Conservation (phyloP, 1,139 yeast genomes). For the Pichia kudriavzevii region DNA sequence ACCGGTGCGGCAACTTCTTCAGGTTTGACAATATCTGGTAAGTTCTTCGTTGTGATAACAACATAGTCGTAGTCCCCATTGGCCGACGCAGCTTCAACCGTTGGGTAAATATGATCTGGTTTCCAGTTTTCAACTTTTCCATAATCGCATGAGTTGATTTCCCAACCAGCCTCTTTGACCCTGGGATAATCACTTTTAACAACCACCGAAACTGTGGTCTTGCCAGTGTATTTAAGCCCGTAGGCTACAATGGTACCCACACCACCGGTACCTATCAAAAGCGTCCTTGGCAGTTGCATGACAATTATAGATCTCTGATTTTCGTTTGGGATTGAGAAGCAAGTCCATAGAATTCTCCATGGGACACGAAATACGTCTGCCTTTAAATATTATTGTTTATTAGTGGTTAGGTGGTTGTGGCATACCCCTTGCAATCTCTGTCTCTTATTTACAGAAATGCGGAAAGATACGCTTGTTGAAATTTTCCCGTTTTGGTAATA, state of each 20-base stretch:
- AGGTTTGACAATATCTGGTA: conserved; percentile 26
- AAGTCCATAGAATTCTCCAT: too few species aligned
- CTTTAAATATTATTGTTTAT: too few species aligned
- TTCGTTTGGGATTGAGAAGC: too few species aligned
- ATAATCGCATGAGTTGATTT: conserved; percentile 43
- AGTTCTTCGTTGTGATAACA: conserved; percentile 25
- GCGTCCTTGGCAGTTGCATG: conserved; percentile 27
- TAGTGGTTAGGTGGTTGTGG: too few species aligned
- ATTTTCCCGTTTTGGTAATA: too few species aligned
- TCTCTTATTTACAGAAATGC: too few species aligned
- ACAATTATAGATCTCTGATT: too few species aligned
- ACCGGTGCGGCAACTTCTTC: conserved; percentile 46
- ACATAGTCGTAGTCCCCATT: conserved; percentile 39
- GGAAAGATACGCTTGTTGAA: too few species aligned
- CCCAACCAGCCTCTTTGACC: conserved; percentile 38
- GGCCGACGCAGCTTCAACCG: conserved; percentile 35
- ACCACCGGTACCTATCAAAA: conserved; percentile 49
- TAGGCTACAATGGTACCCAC: conserved; percentile 54
- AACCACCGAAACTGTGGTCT: conserved; percentile 39
- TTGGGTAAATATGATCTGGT: conserved; percentile 39
- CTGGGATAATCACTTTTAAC: conserved; percentile 47
- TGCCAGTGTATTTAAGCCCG: conserved; percentile 35
- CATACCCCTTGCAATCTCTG: too few species aligned
- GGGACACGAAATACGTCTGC: too few species aligned
- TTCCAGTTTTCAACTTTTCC: conserved; percentile 43